Conservation (phyloP, 2,329 filamentous ascomycete genomes). For the Helicocarpus griseus region DNA sequence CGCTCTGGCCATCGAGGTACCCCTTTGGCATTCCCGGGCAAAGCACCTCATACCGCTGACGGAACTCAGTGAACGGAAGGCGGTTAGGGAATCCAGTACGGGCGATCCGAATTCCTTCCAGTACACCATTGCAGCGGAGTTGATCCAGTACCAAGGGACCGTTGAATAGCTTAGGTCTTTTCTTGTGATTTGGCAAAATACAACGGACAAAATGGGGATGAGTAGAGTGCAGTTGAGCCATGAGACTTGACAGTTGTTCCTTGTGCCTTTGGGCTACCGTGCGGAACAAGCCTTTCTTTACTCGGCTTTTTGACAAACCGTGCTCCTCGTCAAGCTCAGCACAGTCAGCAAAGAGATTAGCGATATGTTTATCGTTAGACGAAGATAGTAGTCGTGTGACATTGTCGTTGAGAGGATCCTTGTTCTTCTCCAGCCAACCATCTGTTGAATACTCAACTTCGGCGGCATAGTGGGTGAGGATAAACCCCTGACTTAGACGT, state of each 20-base stretch:
- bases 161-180: constrained; percentile 85
- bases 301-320: constrained; percentile 61
- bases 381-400: constrained; percentile 76
- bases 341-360: constrained; percentile 78
- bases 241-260: constrained; percentile 92
- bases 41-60: constrained; percentile 90
- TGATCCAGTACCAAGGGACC: constrained; percentile 92
- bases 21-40: constrained; percentile 81
- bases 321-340: constrained; percentile 67
- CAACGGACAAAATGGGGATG: constrained; percentile 98
- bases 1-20: constrained; percentile 82
- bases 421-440: constrained; percentile 97
- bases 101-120: constrained; percentile 97
- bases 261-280: constrained; percentile 96
- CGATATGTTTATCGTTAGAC: constrained; percentile 75
- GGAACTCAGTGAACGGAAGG: constrained; percentile 84
- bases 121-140: constrained; percentile 93
- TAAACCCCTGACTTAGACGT: constrained; percentile 80
- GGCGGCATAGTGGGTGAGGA: constrained; percentile 93
- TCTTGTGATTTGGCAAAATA: constrained; percentile 97
- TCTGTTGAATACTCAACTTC: constrained; percentile 96
- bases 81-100: constrained; percentile 94
- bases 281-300: constrained; percentile 95
- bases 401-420: constrained; percentile 96
- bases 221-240: constrained; percentile 87